Evolutionary conservation across 2,329 filamentous ascomycete genomes (phyloP), one percentile per base, ranked within the genome.

Genomic region (Sclerotinia spermophila): DNA sequence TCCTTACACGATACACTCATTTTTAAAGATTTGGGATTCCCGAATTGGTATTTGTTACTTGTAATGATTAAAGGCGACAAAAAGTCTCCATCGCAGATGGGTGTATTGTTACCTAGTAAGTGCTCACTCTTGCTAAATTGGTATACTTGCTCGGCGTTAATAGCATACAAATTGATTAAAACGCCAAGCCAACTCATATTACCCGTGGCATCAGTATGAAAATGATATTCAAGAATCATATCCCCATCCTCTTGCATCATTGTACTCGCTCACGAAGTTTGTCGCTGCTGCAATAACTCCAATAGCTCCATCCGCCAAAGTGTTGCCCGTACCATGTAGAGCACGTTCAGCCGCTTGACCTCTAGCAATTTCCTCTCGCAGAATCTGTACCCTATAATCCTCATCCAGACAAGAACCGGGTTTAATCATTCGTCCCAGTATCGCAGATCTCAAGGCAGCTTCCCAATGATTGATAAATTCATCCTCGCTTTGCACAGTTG

Each of bases 401-500:
- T 88, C 86, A 56, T 86, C 85, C 24, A 91, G 81, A 33, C 83
- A 81, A 2, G 84, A 84, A 76, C 88, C 84, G 51, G 84, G 84
- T 59, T 68, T 74, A 1, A 73, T 69, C 67, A 77, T 73, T 71
- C 87, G 84, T 67, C 86, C 84, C 69, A 90, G 77, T 1, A 89
- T 87, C 15, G 90, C 86, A 59, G 84, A 83, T 71, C 83, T 82
- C 67, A 93, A 86, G 3, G 87, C 84, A 7, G 85, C 82, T 13
- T 83, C 84, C 89, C 91, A 92, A 70, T 86, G 80, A 71, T 86
- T 84, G 74, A 88, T 87, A 86, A 88, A 91, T 72, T 88, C 84
- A 55, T 81, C 78, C 74, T 87, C 85, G 42, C 78, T 82, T 24
- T 84, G 73, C 15, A 77, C 73, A 2, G 72, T 67, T 48, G 72